Base-by-base conservation (phyloP, 352 stramenopile genomes). In the Blastocystis sp. region DNA sequence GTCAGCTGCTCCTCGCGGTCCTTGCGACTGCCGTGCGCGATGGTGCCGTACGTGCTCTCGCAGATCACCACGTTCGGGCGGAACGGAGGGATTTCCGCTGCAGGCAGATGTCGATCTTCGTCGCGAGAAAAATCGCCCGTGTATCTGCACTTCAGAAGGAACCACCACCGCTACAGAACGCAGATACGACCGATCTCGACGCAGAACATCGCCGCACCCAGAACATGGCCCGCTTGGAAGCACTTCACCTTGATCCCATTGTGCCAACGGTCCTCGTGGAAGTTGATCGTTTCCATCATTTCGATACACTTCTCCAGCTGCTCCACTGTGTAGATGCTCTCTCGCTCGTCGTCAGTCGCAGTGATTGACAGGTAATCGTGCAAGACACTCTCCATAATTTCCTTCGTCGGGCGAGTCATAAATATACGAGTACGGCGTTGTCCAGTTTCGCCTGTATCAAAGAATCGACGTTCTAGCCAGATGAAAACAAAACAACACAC, bases 401-500 rank as follows among this genome's bases (percentile, higher is more conserved):
- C 97, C 90, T 98, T 98, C 15, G 97, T 99, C 23, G 97, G 95
- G 92, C 98, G 96, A 45, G 97, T 99, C 96, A 98, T 98, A 92
- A 99, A 99, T 69, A 99, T 97, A 59, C 93, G 63, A 2, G 89
- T 89, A 15, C 45, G 29, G 1, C 26, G 50, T n/a, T 84, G 26
- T 11, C 73, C 73, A 23, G 59, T 26, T 34, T 61, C 53, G 13
- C 45, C 73, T 39, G 50, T 84, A 45, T 97, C 88, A 99, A 99
- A 76, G 95, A 95, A 20, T n/a, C 37, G 59, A 64, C 73, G 73
- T 43, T 84, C 73, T 84, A 68, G 5, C 18, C 20, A n/a, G 20
- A 68, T 84, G 26, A 55, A 18, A 3, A 2, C 5, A 23, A 41
- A 20, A 3, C 23, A 50, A 56, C 34, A 77, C 7, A 69, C 15